phyloP scores from a whole-genome alignment of 2,329 filamentous ascomycete genomes.

The Dactylellina cionopaga region DNA sequence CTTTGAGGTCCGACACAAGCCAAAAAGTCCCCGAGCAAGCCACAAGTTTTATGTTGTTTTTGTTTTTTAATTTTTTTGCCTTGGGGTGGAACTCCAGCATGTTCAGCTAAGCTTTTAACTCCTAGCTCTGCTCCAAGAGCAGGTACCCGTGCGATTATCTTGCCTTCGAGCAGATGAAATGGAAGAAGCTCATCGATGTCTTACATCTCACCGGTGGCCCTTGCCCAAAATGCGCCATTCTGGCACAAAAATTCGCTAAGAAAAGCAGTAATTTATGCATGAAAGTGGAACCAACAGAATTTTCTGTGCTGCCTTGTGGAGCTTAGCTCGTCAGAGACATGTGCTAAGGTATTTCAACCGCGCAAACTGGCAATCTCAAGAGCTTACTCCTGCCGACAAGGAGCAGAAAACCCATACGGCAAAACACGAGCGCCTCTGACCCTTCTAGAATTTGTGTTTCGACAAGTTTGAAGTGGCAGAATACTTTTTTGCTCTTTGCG shows the following conservation, averaged over 20 bases:
- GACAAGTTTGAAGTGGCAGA: not conserved
- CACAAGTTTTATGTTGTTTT: conserved; percentile 1
- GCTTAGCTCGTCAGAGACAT: conserved; percentile 33
- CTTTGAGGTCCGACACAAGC: conserved; percentile 4
- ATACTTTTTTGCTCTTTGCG: conserved; percentile 7
- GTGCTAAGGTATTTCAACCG: conserved; percentile 5
- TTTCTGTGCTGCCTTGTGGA: conserved; percentile 43
- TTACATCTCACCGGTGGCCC: conserved; percentile 37
- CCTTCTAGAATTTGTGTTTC: conserved; percentile 49
- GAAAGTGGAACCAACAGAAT: conserved; percentile 26
- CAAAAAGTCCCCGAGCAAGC: conserved; percentile 28
- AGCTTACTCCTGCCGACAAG: conserved; percentile 13
- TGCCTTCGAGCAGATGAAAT: conserved; percentile 32
- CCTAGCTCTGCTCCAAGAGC: conserved; percentile 29
- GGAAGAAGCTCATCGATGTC: conserved; percentile 38
- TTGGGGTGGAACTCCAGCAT: not conserved
- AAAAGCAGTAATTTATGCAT: conserved; percentile 47
- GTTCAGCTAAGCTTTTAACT: conserved; percentile 34
- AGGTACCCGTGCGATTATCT: conserved; percentile 32
- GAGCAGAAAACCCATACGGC: conserved; percentile 22
- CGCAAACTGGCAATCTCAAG: not conserved
- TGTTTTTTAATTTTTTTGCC: too few relatives aligned
- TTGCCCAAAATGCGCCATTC: conserved; percentile 46
- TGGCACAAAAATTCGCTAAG: conserved; percentile 49
- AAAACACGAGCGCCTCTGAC: conserved; percentile 29